Evolutionary conservation across 345 rosid species (phyloP).

Genomic region (Theobroma cacao): DNA sequence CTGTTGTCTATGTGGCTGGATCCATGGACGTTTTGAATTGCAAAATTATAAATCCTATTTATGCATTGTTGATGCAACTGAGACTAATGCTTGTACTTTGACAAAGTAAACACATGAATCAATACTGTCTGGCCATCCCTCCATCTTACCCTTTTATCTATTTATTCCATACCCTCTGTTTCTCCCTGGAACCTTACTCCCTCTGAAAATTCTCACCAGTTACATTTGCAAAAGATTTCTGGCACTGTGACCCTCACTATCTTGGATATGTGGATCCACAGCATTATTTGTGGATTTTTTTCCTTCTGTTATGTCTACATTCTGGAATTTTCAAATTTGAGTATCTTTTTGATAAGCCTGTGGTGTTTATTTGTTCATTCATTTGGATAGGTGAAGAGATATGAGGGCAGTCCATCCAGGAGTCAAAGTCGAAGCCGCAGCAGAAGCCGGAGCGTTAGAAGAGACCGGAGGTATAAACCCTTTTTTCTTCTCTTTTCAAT

Average conservation of each 20-base stretch:
- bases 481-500: not conserved
- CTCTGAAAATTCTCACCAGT: not conserved
- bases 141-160: not conserved
- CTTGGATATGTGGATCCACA: not conserved
- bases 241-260: not conserved
- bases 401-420: constrained; percentile 62
- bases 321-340: not conserved
- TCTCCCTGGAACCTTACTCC: not conserved
- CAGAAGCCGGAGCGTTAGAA: constrained; percentile 57
- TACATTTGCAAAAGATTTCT: not conserved
- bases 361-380: not conserved
- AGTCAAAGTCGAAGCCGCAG: constrained; percentile 63
- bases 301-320: not conserved
- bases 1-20: not conserved
- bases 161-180: not conserved
- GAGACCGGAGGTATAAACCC: constrained; percentile 45
- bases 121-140: not conserved
- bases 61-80: not conserved
- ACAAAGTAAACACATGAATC: constrained; percentile 6
- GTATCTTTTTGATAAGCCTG: not conserved
- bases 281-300: not conserved
- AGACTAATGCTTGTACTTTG: not conserved
- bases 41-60: not conserved
- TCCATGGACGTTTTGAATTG: not conserved
- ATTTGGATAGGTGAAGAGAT: constrained; percentile 58